Base-by-base conservation (phyloP, 345 rosid genomes). In the Salix caprea region DNA sequence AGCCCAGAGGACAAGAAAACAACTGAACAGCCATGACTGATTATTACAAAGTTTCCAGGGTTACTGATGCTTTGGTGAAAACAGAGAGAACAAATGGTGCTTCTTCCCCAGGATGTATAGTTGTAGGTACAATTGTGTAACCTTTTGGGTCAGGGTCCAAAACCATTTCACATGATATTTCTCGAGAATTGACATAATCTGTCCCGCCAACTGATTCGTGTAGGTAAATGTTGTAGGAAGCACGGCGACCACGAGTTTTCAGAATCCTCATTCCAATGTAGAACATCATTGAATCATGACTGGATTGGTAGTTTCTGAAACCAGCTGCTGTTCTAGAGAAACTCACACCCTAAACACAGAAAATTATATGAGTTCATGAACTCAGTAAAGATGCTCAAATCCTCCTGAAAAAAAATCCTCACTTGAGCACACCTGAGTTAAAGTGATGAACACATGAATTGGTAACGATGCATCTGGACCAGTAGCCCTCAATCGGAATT, bases 171-270 rank as follows among this genome's bases (percentile, higher is more conserved):
- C 99, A 96, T 44, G 99, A 96, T 78, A 96, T 94, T 87, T 96
- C 99, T 73, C 99, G 92, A 69, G 99, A 94, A 77, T 96, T 96
- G n/a, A 96, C 99, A 74, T 96, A 96, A 85, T 96, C 99, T 60
- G 99, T 94, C 79, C 99, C 99, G 24, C 99, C 99, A 52, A 96
- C 98, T 65, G 99, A 94, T 85, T 96, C 99, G 16, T 96, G 99
- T 32, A 96, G 90, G 86, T 92, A 96, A 75, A 96, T 96, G 79
- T 93, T 91, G 84, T 91, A 94, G 68, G 91, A 96, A 81, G 99
- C 98, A 58, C 99, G 99, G 52, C 88, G 89, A 44, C 99, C 99
- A 60, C 98, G 97, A 44, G 99, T 96, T 83, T 94, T 92, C 72
- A 96, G 97, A 82, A 96, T 96, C 87, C 99, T 90, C 97, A 93